phyloP scores from a whole-genome alignment of 768 basidiomycete species.

The Tulasnella sp. region DNA sequence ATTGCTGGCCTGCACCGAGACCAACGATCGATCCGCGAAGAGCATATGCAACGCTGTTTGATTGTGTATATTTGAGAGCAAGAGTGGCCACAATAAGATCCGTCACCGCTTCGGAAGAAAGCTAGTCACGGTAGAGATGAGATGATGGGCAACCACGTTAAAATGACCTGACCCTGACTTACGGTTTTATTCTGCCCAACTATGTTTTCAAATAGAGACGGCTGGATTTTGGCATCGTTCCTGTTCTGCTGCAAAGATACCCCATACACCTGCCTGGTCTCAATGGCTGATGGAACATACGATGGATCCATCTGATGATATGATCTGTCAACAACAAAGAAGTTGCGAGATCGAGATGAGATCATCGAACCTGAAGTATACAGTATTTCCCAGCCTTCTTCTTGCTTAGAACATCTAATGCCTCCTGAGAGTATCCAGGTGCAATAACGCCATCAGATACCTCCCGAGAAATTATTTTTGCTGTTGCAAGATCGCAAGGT shows the following conservation, averaged over 20 bases:
- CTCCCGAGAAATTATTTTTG: conserved; percentile 94
- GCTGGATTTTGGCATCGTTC: conserved; percentile 80
- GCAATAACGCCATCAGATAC: conserved; percentile 98
- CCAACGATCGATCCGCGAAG: conserved; percentile 86
- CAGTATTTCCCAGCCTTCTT: conserved; percentile 99
- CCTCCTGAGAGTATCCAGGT: conserved; percentile 78
- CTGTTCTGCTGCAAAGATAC: conserved; percentile 78
- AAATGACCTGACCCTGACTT: conserved; percentile 20
- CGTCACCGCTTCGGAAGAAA: conserved; percentile 61
- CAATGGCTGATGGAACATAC: conserved; percentile 64
- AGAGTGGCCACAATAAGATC: conserved; percentile 95
- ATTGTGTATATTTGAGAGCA: conserved; percentile 96
- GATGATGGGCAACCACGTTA: background rate
- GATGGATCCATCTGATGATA: conserved; percentile 67
- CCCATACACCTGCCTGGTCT: conserved; percentile 94
- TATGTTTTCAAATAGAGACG: conserved; percentile 67
- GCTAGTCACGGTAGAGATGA: too few species aligned
- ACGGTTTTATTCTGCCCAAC: conserved; percentile 84
- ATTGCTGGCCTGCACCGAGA: conserved; percentile 95
- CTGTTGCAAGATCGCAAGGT: conserved; percentile 86
- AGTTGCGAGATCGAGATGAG: background rate
- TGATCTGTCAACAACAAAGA: background rate
- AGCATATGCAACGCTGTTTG: conserved; percentile 95
- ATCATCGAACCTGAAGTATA: conserved; percentile 62
- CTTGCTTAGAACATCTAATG: conserved; percentile 79